phyloP scores from a whole-genome alignment of 805 yeast species.

The Ogataea wickerhamii region DNA sequence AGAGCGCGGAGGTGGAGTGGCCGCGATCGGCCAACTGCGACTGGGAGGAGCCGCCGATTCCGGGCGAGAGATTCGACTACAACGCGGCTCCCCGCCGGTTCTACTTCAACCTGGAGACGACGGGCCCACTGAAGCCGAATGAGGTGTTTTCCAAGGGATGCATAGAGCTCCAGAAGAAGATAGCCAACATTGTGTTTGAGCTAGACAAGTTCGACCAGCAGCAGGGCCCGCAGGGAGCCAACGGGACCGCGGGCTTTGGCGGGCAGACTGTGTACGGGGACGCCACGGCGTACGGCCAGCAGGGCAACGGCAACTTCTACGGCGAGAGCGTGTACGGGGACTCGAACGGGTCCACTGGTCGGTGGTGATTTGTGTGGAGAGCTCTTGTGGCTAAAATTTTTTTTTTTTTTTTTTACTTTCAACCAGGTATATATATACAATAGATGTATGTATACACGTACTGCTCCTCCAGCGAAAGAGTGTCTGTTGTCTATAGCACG shows the following conservation, averaged over 20 bases:
- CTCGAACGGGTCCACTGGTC: conserved; percentile 26
- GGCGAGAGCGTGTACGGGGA: conserved; percentile 27
- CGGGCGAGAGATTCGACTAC: conserved; percentile 83
- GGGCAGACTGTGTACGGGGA: conserved; percentile 28
- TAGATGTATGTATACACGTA: no score
- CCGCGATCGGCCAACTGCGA: conserved; percentile 84
- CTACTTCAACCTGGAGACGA: conserved; percentile 88
- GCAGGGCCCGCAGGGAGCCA: conserved; percentile 29
- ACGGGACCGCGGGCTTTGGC: conserved; percentile 17
- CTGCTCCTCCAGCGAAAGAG: no score
- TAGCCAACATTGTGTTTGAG: conserved; percentile 82
- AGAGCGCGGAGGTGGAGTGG: conserved; percentile 87
- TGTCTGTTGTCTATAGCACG: no score
- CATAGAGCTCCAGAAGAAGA: conserved; percentile 79
- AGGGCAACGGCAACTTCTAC: conserved; percentile 15
- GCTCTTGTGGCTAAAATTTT: background rate
- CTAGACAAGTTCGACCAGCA: conserved; percentile 43
- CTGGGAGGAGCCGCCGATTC: conserved; percentile 93
- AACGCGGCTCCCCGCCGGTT: conserved; percentile 76
- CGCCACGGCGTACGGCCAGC: conserved; percentile 20
- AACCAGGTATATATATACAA: no score
- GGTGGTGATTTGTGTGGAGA: conserved; percentile 23
- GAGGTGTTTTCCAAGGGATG: conserved; percentile 86
- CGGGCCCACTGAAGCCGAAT: conserved; percentile 84
- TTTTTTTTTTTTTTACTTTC: no score